Evolutionary conservation across 192 early-diverging fungal genomes (phyloP).

Genomic region (Geosiphon pyriformis): DNA sequence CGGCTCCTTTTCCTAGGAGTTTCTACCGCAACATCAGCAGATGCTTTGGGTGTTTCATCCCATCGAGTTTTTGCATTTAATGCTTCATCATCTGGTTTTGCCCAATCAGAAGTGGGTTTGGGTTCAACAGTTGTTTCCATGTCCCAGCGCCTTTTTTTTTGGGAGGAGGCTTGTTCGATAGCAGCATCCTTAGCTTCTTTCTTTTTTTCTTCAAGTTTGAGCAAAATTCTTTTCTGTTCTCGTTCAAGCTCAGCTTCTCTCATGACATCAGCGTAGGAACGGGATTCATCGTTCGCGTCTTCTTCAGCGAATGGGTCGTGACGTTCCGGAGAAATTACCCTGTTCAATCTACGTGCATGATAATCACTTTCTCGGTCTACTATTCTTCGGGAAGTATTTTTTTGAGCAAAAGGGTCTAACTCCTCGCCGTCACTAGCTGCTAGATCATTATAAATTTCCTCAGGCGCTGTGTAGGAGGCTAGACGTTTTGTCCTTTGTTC

Average conservation of each 20-base stretch:
- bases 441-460: conserved; percentile 69
- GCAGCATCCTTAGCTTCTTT: conserved; percentile 53
- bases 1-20: conserved; percentile 57
- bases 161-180: conserved; percentile 30
- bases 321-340: conserved; percentile 77
- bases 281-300: conserved; percentile 40
- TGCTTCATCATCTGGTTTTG: conserved; percentile 45
- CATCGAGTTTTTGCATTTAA: conserved; percentile 48
- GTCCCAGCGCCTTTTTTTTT: conserved; percentile 81
- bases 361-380: conserved; percentile 86
- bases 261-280: conserved; percentile 84
- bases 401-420: conserved; percentile 61
- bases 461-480: conserved; percentile 74
- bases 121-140: conserved; percentile 50
- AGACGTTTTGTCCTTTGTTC: conserved; percentile 49
- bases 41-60: conserved; percentile 75
- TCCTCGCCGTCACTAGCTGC: conserved; percentile 45
- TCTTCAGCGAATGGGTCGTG: conserved; percentile 67
- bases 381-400: conserved; percentile 55
- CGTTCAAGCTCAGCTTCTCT: conserved; percentile 78
- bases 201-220: conserved; percentile 67
- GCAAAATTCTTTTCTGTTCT: conserved; percentile 67
- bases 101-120: conserved; percentile 50
- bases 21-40: conserved; percentile 30
- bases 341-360: conserved; percentile 69